Evolutionary conservation across 2,329 filamentous ascomycete species (phyloP).

Genomic region (Lachnellula suecica): DNA sequence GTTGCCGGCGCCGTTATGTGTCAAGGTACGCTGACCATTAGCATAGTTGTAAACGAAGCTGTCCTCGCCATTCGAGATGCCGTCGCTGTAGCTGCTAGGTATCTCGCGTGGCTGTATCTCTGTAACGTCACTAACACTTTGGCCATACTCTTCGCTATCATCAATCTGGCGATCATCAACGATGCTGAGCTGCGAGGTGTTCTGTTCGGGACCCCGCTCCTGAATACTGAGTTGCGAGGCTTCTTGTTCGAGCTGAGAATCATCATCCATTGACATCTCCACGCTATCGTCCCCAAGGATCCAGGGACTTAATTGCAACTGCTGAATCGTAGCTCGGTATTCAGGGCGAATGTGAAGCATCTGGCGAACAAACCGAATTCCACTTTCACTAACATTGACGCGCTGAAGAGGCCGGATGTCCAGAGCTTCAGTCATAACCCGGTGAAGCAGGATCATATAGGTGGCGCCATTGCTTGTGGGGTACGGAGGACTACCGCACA

Average conservation of each 20-base stretch:
- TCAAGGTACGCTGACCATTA: background rate
- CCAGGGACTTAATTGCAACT: conserved; percentile 75
- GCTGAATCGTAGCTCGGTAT: conserved; percentile 68
- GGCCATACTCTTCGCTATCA: conserved; percentile 20
- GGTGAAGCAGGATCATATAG: conserved; percentile 77
- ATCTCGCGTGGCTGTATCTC: conserved; percentile 27
- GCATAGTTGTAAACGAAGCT: conserved; percentile 13
- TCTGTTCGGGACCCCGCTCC: conserved; percentile 21
- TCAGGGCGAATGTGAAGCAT: conserved; percentile 84
- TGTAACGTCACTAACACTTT: conserved; percentile 21
- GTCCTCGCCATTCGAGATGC: conserved; percentile 15
- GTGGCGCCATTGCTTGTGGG: conserved; percentile 73
- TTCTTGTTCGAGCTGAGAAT: conserved; percentile 24
- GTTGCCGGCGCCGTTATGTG: conserved; percentile 11
- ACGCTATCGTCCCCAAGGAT: conserved; percentile 39
- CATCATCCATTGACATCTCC: conserved; percentile 24
- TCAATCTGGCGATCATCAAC: conserved; percentile 10
- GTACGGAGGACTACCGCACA: conserved; percentile 81
- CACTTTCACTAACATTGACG: conserved; percentile 59
- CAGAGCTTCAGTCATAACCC: conserved; percentile 78
- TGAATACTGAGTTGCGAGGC: conserved; percentile 33
- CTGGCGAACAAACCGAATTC: conserved; percentile 71
- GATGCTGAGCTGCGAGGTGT: conserved; percentile 32
- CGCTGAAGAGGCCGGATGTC: conserved; percentile 63
- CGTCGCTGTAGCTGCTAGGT: conserved; percentile 26